These are phyloP conservation scores for Moesziomyces sp. DNA, from an alignment of 1,284 basidiomycete genomes.

Conservation along the genomic window DNA sequence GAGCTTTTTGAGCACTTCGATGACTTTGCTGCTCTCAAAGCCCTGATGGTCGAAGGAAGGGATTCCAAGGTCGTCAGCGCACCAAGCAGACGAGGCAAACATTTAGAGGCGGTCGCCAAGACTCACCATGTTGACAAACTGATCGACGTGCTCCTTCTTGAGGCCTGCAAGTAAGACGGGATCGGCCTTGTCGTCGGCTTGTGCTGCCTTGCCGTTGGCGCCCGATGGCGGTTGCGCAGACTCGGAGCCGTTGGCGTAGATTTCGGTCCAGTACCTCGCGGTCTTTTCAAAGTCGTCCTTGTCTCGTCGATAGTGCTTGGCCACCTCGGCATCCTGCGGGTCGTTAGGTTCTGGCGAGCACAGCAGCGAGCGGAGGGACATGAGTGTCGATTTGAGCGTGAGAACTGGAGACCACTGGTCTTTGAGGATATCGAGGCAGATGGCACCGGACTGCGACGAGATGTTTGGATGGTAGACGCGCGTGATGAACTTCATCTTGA, in stretches of 20 bases:
- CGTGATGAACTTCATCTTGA: constrained; percentile 79
- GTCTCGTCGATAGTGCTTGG: constrained; percentile 93
- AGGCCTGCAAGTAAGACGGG: constrained; percentile 70
- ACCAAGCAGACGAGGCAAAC: neutral
- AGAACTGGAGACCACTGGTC: constrained; percentile 68
- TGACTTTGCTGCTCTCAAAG: constrained; percentile 80
- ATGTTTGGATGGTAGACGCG: constrained; percentile 98
- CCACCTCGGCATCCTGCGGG: constrained; percentile 93
- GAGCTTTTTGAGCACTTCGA: constrained; percentile 85
- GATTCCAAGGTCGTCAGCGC: neutral
- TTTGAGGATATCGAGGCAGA: constrained; percentile 84
- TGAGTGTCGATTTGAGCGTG: constrained; percentile 95
- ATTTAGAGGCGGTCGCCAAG: neutral
- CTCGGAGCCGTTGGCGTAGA: constrained; percentile 58
- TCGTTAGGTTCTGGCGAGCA: constrained; percentile 96
- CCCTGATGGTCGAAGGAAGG: constrained; percentile 63
- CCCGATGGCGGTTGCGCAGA: constrained; percentile 31
- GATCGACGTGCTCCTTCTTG: constrained; percentile 69
- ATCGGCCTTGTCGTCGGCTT: constrained; percentile 50
- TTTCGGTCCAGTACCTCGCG: constrained; percentile 82
- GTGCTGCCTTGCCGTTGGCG: constrained; percentile 60
- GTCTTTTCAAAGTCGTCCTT: constrained; percentile 88
- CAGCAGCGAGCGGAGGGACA: constrained; percentile 93
- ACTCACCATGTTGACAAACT: constrained; percentile 68
- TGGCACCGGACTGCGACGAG: constrained; percentile 90